Conservation (phyloP, 768 basidiomycete genomes). For the Tylopilus plumbeoviolaceoides region DNA sequence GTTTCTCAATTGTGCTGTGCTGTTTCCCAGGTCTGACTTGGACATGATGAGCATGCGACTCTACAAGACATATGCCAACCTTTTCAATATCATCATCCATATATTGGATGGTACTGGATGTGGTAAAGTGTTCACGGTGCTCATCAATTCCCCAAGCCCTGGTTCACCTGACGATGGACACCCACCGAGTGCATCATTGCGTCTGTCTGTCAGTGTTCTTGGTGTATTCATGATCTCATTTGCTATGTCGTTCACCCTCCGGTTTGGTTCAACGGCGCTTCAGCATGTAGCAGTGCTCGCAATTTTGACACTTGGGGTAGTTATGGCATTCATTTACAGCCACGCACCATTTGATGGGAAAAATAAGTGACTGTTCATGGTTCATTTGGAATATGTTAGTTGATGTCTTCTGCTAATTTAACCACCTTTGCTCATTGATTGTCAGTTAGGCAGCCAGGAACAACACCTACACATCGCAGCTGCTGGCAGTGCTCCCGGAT, state of each 20-base stretch:
- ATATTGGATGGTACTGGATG: constrained; percentile 70
- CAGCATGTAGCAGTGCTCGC: constrained; percentile 40
- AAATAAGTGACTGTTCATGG: constrained; percentile 82
- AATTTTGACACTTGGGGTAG: constrained; percentile 41
- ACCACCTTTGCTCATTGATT: constrained; percentile 1
- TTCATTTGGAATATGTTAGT: constrained; percentile 83
- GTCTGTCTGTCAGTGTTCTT: constrained; percentile 58
- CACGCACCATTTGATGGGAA: constrained; percentile 68
- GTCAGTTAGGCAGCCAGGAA: constrained; percentile 69
- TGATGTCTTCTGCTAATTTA: not conserved
- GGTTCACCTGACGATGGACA: constrained; percentile 86
- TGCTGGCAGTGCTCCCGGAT: constrained; percentile 80
- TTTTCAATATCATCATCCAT: constrained; percentile 85
- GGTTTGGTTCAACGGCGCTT: constrained; percentile 49
- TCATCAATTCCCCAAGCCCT: constrained; percentile 86
- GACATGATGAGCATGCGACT: constrained; percentile 86
- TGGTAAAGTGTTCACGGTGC: constrained; percentile 76
- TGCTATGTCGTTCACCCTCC: constrained; percentile 65
- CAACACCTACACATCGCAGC: constrained; percentile 77
- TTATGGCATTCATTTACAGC: constrained; percentile 59
- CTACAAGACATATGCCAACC: constrained; percentile 81
- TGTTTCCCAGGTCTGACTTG: constrained; percentile 58
- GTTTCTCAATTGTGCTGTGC: not conserved
- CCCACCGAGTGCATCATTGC: constrained; percentile 90
- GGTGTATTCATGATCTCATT: constrained; percentile 59